These are phyloP conservation scores for Phlebopus sp. DNA, from an alignment of 1,284 basidiomycete genomes.

Conservation along the genomic window DNA sequence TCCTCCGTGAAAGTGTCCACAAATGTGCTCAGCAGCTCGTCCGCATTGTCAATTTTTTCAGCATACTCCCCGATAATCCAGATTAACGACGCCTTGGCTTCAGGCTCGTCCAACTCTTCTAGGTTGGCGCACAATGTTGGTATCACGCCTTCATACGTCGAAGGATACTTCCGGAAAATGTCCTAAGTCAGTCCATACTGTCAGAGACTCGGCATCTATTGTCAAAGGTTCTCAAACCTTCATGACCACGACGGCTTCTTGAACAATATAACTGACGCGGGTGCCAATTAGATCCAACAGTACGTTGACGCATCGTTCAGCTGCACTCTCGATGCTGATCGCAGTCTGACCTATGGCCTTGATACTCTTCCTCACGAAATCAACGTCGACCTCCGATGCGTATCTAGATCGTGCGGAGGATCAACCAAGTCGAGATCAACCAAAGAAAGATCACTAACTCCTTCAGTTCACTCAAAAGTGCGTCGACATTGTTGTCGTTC, in stretches of 20 bases:
- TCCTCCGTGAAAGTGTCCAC: slow-evolving; percentile 94
- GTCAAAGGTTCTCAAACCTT: slow-evolving; percentile 55
- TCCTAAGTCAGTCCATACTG: slow-evolving; percentile 51
- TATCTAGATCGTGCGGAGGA: slow-evolving; percentile 52
- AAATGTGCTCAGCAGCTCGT: slow-evolving; percentile 87
- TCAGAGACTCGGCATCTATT: neutral
- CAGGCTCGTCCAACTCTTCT: slow-evolving; percentile 96
- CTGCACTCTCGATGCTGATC: slow-evolving; percentile 90
- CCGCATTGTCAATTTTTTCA: slow-evolving; percentile 94
- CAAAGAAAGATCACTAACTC: slow-evolving; percentile 56
- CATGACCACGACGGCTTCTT: slow-evolving; percentile 98
- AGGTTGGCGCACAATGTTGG: slow-evolving; percentile 93
- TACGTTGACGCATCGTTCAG: slow-evolving; percentile 94
- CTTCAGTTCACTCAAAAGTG: slow-evolving; percentile 91
- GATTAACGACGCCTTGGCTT: slow-evolving; percentile 96
- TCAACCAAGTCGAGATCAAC: slow-evolving; percentile 1
- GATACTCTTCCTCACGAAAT: slow-evolving; percentile 93
- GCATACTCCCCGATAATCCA: slow-evolving; percentile 99
- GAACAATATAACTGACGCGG: slow-evolving; percentile 94
- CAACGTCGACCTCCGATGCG: slow-evolving; percentile 96
- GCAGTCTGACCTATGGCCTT: slow-evolving; percentile 96
- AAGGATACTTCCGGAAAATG: slow-evolving; percentile 98
- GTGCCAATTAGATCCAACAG: slow-evolving; percentile 90
- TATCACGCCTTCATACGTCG: slow-evolving; percentile 95
- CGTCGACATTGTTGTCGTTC: slow-evolving; percentile 89